These are phyloP conservation scores for Euptelea pleiosperma DNA, from an alignment of 164 flowering plant species.

Conservation along the genomic window DNA sequence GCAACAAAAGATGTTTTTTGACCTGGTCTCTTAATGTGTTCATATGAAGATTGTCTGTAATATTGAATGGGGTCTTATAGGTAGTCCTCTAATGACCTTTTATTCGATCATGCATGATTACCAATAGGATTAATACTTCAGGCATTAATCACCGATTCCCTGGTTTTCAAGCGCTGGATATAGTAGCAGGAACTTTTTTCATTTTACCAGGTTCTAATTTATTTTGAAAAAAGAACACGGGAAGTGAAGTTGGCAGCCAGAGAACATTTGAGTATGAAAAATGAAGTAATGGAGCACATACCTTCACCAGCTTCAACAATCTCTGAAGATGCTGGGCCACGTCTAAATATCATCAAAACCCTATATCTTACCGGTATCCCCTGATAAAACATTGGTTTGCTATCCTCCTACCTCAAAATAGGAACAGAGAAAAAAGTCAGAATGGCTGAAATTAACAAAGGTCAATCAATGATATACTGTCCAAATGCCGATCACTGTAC, in stretches of 20 bases:
- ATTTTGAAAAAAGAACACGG: too few species aligned
- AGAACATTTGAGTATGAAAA: neutral
- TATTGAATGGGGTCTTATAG: too few species aligned
- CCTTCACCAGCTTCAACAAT: slow-evolving; percentile 33
- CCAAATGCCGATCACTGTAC: slow-evolving; percentile 32
- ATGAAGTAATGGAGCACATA: slow-evolving; percentile 26
- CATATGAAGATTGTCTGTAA: too few species aligned
- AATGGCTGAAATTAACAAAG: slow-evolving; percentile 19
- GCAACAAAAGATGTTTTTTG: too few species aligned
- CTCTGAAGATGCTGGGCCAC: slow-evolving; percentile 19
- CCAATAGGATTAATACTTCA: too few species aligned
- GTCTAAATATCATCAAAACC: slow-evolving; percentile 23
- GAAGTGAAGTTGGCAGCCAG: neutral
- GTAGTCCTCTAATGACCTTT: too few species aligned
- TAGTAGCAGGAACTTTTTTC: too few species aligned
- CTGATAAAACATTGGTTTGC: slow-evolving; percentile 31
- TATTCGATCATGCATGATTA: too few species aligned
- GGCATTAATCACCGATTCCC: too few species aligned
- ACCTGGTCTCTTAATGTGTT: too few species aligned
- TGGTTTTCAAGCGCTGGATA: neutral
- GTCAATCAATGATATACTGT: slow-evolving; percentile 19
- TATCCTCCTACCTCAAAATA: slow-evolving; percentile 37
- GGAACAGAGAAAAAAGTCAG: slow-evolving; percentile 27
- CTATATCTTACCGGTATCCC: slow-evolving; percentile 23
- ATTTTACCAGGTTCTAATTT: too few species aligned